phyloP scores from a whole-genome alignment of 2,329 filamentous ascomycete genomes.

The Sporothrix mexicana region DNA sequence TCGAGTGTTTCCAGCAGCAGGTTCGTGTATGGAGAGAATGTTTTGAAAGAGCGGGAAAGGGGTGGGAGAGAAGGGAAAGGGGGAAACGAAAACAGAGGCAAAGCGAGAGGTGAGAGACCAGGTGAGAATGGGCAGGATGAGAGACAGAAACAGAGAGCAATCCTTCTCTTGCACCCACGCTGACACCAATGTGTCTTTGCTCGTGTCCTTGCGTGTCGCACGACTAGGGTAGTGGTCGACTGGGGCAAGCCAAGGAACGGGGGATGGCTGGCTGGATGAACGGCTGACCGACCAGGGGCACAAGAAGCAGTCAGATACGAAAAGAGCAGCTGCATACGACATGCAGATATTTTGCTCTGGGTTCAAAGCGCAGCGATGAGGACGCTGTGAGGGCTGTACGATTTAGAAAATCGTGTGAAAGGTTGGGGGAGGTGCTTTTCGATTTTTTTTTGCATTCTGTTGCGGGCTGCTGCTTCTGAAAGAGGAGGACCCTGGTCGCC shows the following conservation, averaged over 20 bases:
- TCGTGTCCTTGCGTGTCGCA: slow-evolving; percentile 48
- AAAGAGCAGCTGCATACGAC: not conserved
- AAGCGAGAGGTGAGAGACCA: slow-evolving; percentile 13
- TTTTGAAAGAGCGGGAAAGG: slow-evolving; percentile 39
- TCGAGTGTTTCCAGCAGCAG: slow-evolving; percentile 41
- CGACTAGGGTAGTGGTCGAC: slow-evolving; percentile 40
- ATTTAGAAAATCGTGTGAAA: not conserved
- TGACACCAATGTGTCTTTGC: slow-evolving; percentile 37
- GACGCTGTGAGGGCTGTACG: slow-evolving; percentile 17
- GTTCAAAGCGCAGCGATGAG: slow-evolving; percentile 14
- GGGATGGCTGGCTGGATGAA: not conserved
- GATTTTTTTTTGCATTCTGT: not conserved
- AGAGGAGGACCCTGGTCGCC: slow-evolving; percentile 12
- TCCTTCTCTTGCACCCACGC: slow-evolving; percentile 15
- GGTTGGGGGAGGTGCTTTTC: not conserved
- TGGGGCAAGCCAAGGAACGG: slow-evolving; percentile 21
- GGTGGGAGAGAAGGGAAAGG: slow-evolving; percentile 38
- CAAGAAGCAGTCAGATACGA: slow-evolving; percentile 7
- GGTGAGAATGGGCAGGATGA: not conserved
- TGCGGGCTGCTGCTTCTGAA: slow-evolving; percentile 9
- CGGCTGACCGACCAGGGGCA: not conserved
- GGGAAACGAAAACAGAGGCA: slow-evolving; percentile 36
- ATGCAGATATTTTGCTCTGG: slow-evolving; percentile 14
- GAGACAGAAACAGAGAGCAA: slow-evolving; percentile 27
- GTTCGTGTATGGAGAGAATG: slow-evolving; percentile 29